phyloP scores from a whole-genome alignment of 495 filamentous ascomycete genomes.

The Beverwykella pulmonaria region DNA sequence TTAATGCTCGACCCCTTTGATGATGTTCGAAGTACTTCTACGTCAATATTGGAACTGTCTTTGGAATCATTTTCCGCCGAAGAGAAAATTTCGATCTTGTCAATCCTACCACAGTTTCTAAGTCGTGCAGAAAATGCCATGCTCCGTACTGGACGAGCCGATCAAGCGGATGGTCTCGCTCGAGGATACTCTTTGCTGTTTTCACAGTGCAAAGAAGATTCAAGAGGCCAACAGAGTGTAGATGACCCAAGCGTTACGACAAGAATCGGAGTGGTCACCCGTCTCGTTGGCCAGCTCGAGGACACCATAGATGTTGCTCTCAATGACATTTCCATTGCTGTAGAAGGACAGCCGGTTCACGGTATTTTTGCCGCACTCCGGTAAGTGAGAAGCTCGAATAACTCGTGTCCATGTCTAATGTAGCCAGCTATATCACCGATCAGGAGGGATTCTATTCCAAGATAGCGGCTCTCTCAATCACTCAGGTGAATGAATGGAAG shows the following conservation, averaged over 20 bases:
- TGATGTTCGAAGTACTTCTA: slow-evolving; percentile 74
- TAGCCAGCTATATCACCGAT: slow-evolving; percentile 44
- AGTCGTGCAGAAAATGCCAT: slow-evolving; percentile 60
- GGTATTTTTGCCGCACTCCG: slow-evolving; percentile 53
- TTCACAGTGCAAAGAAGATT: slow-evolving; percentile 3
- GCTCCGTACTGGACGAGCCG: slow-evolving; percentile 70
- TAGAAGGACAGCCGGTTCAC: slow-evolving; percentile 46
- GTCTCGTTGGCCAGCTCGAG: slow-evolving; percentile 36
- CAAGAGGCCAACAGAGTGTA: background rate
- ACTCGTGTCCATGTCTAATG: slow-evolving; percentile 24
- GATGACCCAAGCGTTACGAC: background rate
- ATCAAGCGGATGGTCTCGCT: slow-evolving; percentile 83
- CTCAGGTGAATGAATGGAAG: slow-evolving; percentile 21
- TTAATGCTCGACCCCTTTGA: slow-evolving; percentile 87
- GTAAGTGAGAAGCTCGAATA: slow-evolving; percentile 12
- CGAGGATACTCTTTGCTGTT: slow-evolving; percentile 49
- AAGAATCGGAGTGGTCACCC: slow-evolving; percentile 9
- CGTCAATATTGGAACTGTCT: slow-evolving; percentile 57
- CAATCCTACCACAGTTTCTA: slow-evolving; percentile 35
- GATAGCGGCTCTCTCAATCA: slow-evolving; percentile 27
- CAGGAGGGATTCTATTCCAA: slow-evolving; percentile 41
- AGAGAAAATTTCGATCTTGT: background rate
- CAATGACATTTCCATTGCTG: slow-evolving; percentile 36
- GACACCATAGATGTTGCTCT: slow-evolving; percentile 36
- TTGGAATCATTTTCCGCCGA: slow-evolving; percentile 11